phyloP scores from a whole-genome alignment of 306 rosid genomes.

The Vigna hirtella region DNA sequence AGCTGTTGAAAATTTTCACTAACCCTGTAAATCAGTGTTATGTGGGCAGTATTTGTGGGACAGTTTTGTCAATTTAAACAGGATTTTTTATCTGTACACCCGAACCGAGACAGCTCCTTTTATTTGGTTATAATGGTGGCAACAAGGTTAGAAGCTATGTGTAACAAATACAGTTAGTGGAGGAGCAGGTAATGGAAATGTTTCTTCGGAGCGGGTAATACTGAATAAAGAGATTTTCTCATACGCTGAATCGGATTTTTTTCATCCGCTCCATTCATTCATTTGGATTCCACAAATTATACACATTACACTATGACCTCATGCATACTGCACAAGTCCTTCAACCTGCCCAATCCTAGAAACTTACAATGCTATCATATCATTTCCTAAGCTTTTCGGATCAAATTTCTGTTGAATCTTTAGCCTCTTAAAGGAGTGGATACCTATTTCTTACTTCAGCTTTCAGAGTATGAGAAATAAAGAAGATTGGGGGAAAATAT shows the following conservation, averaged over 20 bases:
- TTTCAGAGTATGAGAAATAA: neutral
- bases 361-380: neutral
- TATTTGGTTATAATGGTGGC: neutral
- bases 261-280: no score
- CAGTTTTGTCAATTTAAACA: neutral
- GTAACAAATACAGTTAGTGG: no score
- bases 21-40: neutral
- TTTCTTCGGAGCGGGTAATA: no score
- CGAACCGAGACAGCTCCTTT: neutral
- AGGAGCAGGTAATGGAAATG: no score
- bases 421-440: neutral
- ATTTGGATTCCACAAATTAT: no score
- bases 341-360: neutral
- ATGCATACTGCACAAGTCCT: neutral
- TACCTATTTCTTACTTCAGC: neutral
- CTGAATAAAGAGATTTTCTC: no score
- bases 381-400: neutral
- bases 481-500: no score
- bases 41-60: constrained; percentile 1
- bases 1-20: neutral
- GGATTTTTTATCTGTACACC: neutral
- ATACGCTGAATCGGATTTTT: no score
- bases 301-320: neutral
- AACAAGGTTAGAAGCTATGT: neutral
- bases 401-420: constrained; percentile 11